Evolutionary conservation across 2,329 filamentous ascomycete species (phyloP), one percentile per base, ranked within the genome.

Genomic region (Trichoderma asperellum): DNA sequence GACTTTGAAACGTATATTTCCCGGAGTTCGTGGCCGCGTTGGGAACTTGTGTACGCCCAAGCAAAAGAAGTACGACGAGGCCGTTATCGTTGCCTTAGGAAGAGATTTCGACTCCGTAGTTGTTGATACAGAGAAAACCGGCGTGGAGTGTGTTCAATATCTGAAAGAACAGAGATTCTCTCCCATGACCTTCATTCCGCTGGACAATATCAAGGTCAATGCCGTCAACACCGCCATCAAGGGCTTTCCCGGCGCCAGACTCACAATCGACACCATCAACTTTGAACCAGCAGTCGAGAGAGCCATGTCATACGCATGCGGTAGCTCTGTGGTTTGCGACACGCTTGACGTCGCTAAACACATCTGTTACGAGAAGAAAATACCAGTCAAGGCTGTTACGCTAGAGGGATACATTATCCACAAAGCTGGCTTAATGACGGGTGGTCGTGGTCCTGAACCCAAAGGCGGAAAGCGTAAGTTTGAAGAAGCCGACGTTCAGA

Each of bases 191-290:
- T 98, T 99, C 79, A 94, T 98, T 72, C 96, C 96, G 0, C 86
- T 99, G 21, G 96, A 99, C 83, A 97, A 97, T 64, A 97, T 99
- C 79, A 96, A 98, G 76, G 94, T 97, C 77, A 94, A 93, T 78
- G 90, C 93, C 12, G 88, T 96, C 70, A 97, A 97, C 77, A 92
- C 93, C 5, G 94, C 93, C 70, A 85, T 99, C 73, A 97, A 97
- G 81, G 93, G 94, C 34, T 91, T 97, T 78, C 87, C 92, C 68
- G 92, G 92, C 49, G 93, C 92, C 79, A 89, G 95, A 8, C 87
- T 97, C 69, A 96, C 95, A 0, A 97, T 99, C 72, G 96, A 99
- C 78, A 96, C 94, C 0, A 95, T 99, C 74, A 94, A 97, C 76
- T 99, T 96, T 76, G 96, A 98, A 75, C 87, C 91, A 3, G 88